Base-by-base conservation (phyloP, 2,329 filamentous ascomycete species). In the Exophiala spinifera region DNA sequence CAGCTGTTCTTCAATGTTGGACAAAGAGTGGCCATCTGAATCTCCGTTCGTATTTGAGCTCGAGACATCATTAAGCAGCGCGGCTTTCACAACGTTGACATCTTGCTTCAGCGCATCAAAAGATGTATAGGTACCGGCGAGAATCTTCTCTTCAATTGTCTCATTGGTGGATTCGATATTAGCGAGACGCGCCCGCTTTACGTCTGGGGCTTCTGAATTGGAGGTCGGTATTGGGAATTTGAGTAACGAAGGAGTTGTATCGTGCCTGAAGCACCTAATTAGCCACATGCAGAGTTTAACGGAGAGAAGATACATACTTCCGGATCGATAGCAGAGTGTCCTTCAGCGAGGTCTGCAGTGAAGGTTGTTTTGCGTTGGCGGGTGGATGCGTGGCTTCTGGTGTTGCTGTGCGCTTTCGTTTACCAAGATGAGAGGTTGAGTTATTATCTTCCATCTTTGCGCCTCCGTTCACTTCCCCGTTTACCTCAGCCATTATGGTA, bases 221-320 rank as follows among this genome's bases (percentile, higher is more conserved):
- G 61, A 49, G 11, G 64, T 59, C 15, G 69, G 66, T 40, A 75
- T 61, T 37, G 72, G 70, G 49, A 67, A 70, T 47, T 70, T 70
- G 13, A 76, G 66, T 46, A 76, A 66, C 25, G 70, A 69, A n/a
- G 74, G 68, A 43, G 72, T 71, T n/a, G 69, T 64, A 59, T 76
- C 73, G 59, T 72, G 69, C 53, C 74, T 76, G 53, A 28, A n/a
- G 36, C 11, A 47, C 55, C 45, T 55, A 46, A 60, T 70, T 53
- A 70, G 33, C 15, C 48, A 19, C 6, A 23, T 39, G 15, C 33
- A 40, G 25, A 2, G 14, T 17, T 11, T 6, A 3, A 10, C 40
- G 3, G 19, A n/a, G 15, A 45, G 31, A 21, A 6, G 31, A 28
- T 4, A 51, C 51, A 49, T 46, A 62, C 53, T 56, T 59, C 39